Evolutionary conservation across 1,139 yeast genomes (phyloP), one percentile per base, ranked within the genome.

Genomic region (Pichia sp.): DNA sequence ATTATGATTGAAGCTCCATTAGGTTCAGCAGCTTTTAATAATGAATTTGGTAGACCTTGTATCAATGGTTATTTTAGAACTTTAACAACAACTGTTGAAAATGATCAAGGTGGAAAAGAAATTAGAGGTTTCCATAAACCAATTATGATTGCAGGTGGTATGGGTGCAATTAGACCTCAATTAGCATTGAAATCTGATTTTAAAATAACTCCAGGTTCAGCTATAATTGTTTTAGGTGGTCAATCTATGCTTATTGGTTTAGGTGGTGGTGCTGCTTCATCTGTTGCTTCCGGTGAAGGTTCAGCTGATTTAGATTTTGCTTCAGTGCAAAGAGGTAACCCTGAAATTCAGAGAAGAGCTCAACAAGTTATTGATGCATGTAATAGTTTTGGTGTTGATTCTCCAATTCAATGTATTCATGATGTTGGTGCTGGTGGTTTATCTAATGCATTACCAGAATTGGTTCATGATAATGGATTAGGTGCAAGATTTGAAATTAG

Each of bases 391-490:
- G 96, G 95, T 40, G 69, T 70, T 24, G 70, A 71, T 22, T 89
- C 81, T 57, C 98, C 97, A 38, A 85, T 93, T 52, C 95, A 89
- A 65, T 86, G 95, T 25, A 84, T 93, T 55, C 99, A 93, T 61
- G 99, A 93, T 66, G 98, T 93, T 41, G 99, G 99, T 65, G 99
- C 99, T 35, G 99, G 99, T 63, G 99, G 99, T 40, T 71, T 93
- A 52, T 88, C 97, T 24, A 93, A 93, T 58, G 98, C 98, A 9
- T 71, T 93, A 52, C 96, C 99, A 3, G 99, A 93, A 67, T 74
- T 93, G 53, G 98, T 91, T 31, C 97, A 93, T 58, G 98, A 93
- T 61, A 91, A 91, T 61, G 94, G 83, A 50, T 73, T 93, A 48
- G 99, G 99, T 61, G 99, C 96, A 32, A 72, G 63, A 51, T 91